A percentile compares a stretch with the other conserved stretches of the same genome.
phyloP scores from a whole-genome alignment of 371 early-diverging fungal species.

The Paraphysoderma sedebokerense region DNA sequence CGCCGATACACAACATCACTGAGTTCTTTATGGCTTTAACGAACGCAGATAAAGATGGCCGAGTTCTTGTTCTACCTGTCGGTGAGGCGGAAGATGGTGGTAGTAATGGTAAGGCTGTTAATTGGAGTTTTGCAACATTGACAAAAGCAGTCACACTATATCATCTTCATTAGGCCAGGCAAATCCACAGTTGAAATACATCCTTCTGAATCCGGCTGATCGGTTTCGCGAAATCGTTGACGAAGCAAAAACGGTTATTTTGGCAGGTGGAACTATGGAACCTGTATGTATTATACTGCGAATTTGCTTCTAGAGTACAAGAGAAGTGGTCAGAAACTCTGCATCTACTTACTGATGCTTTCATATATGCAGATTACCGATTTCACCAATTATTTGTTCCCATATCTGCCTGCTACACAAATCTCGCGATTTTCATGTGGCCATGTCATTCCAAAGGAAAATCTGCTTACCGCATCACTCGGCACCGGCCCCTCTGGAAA shows the following conservation, averaged over 20 bases:
- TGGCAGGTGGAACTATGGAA: conserved; percentile 96
- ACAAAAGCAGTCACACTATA: too few species aligned
- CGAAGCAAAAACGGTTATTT: conserved; percentile 62
- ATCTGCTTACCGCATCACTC: conserved; percentile 43
- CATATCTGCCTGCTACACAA: conserved; percentile 17
- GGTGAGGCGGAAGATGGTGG: too few species aligned
- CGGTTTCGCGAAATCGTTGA: conserved; percentile 59
- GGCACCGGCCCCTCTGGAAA: conserved; percentile 40
- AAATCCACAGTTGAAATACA: conserved; percentile 17
- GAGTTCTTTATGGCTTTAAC: conserved; percentile 36
- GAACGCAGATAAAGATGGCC: conserved; percentile 47
- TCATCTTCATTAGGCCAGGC: too few species aligned
- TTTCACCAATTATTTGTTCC: conserved; percentile 29
- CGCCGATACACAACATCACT: conserved; percentile 31
- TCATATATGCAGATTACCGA: conserved; percentile 9
- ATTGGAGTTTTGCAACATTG: too few species aligned
- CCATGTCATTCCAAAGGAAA: conserved; percentile 51
- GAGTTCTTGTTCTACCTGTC: conserved; percentile 25
- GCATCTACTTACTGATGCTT: too few species aligned
- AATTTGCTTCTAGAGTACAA: conserved; percentile 11
- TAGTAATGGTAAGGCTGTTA: too few species aligned
- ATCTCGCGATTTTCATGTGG: conserved; percentile 56
- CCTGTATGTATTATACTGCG: conserved; percentile 37
- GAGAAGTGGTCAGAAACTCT: conserved; percentile 4
- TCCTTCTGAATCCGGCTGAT: conserved; percentile 71